Evolutionary conservation across 2,329 filamentous ascomycete species (phyloP), one percentile per base, ranked within the genome.

Genomic region (Epichloe sp.): DNA sequence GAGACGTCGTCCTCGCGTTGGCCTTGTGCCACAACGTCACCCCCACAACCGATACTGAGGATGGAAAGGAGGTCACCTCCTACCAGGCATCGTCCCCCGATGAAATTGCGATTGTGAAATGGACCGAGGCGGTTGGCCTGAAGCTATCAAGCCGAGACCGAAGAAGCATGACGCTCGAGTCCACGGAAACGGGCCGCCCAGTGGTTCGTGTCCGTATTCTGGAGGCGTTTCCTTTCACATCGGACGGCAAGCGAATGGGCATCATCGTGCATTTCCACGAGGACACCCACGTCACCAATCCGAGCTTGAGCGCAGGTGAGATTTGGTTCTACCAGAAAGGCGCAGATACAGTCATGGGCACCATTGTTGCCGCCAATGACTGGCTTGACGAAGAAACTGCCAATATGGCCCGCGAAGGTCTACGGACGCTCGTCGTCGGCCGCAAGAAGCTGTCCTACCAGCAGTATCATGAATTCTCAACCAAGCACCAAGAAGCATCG

Each of bases 241-340:
- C 90, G 0, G 93, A 97, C 57, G 91, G 91, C 58, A 98, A 98
- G 69, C 82, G 93, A 49, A 98, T 98, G 93, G 93, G 94, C 10
- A 91, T 98, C 53, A 84, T 98, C 54, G 88, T 96, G 19, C 85
- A 90, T 58, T 96, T 97, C 61, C 75, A 83, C 31, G 78, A 84
- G 14, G 72, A 73, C 35, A 26, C 60, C 21, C 72, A 74, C 1
- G 70, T 77, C 2, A 64, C 75, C 3, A 71, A 76, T 1, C 68
- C 71, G 0, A 68, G 71, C 40, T 68, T 79, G 11, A 72, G 75
- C 11, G 74, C 75, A 45, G 82, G 86, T 14, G 91, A 97, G 62
- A 91, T 97, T 34, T 96, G 91, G 86, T 98, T 98, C 70, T 97
- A 91, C 63, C 90, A 98, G 62, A 98, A 98, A 68, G 93, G 93